Conservation (phyloP, 768 basidiomycete genomes). For the Pholiota microspora region DNA sequence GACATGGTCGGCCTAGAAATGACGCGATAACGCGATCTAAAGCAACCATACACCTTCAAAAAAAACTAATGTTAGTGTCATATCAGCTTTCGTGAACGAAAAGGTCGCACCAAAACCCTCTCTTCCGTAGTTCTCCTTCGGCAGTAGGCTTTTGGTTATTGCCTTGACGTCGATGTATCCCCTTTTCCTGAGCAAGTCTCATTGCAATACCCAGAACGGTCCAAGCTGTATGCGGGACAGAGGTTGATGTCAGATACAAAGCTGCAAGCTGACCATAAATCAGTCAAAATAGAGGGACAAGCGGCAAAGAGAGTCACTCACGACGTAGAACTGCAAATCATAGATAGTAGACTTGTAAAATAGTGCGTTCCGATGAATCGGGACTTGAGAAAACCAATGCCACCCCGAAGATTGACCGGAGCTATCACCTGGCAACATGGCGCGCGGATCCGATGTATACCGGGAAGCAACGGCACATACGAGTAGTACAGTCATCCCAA, state of each 20-base stretch:
- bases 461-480: constrained; percentile 64
- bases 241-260: constrained; percentile 37
- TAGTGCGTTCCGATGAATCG: constrained; percentile 56
- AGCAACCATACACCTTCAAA: constrained; percentile 27
- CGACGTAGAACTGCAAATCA: constrained; percentile 71
- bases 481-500: constrained; percentile 57
- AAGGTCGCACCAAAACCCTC: constrained; percentile 47
- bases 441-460: constrained; percentile 49
- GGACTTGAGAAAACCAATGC: constrained; percentile 60
- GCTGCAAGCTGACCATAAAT: constrained; percentile 23
- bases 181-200: constrained; percentile 62
- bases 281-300: constrained; percentile 22
- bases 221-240: constrained; percentile 53
- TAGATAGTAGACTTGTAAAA: constrained; percentile 59
- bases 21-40: constrained; percentile 36
- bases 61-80: too few relatives aligned
- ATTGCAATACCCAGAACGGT: constrained; percentile 53
- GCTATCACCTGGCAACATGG: constrained; percentile 32
- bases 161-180: constrained; percentile 52
- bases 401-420: constrained; percentile 50
- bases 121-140: constrained; percentile 62
- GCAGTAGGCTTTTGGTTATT: constrained; percentile 27
- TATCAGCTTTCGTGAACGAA: too few relatives aligned
- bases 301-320: constrained; percentile 26
- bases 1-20: constrained; percentile 62